These are phyloP conservation scores for Pezizomycotina sp. DNA, from an alignment of 2,329 filamentous ascomycete species.

Conservation along the genomic window DNA sequence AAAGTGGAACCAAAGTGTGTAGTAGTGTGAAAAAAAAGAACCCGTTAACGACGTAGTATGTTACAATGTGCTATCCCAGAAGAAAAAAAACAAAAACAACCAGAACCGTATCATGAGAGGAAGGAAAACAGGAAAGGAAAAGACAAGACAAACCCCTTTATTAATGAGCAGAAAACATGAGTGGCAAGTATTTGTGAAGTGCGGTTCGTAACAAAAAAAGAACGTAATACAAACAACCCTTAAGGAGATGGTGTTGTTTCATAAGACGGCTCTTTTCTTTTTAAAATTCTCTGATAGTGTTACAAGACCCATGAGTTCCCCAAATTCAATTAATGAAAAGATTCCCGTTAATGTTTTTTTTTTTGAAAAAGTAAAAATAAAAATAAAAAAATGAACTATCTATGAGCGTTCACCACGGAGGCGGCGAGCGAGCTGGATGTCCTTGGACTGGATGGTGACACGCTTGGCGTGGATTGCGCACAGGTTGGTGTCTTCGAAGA, in stretches of 20 bases:
- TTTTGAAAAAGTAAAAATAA: conserved; percentile 6
- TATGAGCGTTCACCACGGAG: conserved; percentile 88
- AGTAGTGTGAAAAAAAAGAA: no score
- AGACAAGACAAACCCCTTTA: conserved; percentile 9
- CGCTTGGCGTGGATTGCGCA: conserved; percentile 99
- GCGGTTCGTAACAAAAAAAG: no score
- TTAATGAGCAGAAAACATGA: neutral
- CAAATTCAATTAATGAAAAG: no score
- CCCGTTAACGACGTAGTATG: no score
- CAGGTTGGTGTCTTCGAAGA: conserved; percentile 96
- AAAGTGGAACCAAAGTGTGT: no score
- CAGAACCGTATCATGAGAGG: conserved; percentile 12
- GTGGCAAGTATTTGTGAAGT: conserved; percentile 4
- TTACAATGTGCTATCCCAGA: no score
- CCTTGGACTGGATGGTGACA: conserved; percentile 95
- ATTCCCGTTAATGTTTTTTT: no score
- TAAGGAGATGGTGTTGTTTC: no score
- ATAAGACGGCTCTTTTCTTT: no score
- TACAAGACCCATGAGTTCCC: no score
- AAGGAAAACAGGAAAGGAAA: conserved; percentile 9
- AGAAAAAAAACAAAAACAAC: conserved; percentile 7
- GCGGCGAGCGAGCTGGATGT: conserved; percentile 89
- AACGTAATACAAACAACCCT: conserved; percentile 9
- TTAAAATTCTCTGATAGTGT: no score
- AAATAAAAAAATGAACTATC: conserved; percentile 20